Conservation (phyloP, 352 stramenopile species). For the Hyaloperonospora arabidopsidis region DNA sequence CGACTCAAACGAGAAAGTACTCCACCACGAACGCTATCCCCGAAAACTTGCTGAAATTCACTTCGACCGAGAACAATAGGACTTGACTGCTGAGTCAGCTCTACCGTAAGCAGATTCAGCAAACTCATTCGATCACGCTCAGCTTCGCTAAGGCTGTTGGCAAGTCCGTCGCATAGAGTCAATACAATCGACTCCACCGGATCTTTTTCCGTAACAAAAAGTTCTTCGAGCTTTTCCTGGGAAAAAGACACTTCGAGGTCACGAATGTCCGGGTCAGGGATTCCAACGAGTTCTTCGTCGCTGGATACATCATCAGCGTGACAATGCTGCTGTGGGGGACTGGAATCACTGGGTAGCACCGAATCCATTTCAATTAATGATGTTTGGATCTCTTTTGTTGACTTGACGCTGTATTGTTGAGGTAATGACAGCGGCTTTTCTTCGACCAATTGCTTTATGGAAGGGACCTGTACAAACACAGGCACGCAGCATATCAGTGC, state of each 20-base stretch:
- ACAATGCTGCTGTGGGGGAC: constrained; percentile 12
- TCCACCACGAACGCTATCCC: constrained; percentile 47
- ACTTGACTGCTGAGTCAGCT: constrained; percentile 25
- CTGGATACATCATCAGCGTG: constrained; percentile 33
- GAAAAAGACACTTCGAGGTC: constrained; percentile 59
- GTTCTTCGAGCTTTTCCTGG: constrained; percentile 50
- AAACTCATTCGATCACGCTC: constrained; percentile 43
- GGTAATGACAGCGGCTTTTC: constrained; percentile 18
- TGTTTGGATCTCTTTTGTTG: constrained; percentile 16
- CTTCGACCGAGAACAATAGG: constrained; percentile 38
- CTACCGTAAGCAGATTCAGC: constrained; percentile 41
- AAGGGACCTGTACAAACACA: constrained; percentile 13
- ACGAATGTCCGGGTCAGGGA: constrained; percentile 25
- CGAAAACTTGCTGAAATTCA: constrained; percentile 60
- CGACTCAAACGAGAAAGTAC: constrained; percentile 54
- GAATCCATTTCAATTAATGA: constrained; percentile 15
- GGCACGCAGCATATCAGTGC: neutral
- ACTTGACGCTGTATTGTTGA: constrained; percentile 13
- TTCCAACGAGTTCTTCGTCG: constrained; percentile 52
- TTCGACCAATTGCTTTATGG: constrained; percentile 20
- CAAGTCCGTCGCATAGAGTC: constrained; percentile 35
- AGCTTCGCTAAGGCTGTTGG: constrained; percentile 30
- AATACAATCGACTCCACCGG: constrained; percentile 26
- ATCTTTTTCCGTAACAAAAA: constrained; percentile 48
- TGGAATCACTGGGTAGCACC: constrained; percentile 4